phyloP scores from a whole-genome alignment of 1,284 basidiomycete genomes.

The Quambalaria eucalypti region DNA sequence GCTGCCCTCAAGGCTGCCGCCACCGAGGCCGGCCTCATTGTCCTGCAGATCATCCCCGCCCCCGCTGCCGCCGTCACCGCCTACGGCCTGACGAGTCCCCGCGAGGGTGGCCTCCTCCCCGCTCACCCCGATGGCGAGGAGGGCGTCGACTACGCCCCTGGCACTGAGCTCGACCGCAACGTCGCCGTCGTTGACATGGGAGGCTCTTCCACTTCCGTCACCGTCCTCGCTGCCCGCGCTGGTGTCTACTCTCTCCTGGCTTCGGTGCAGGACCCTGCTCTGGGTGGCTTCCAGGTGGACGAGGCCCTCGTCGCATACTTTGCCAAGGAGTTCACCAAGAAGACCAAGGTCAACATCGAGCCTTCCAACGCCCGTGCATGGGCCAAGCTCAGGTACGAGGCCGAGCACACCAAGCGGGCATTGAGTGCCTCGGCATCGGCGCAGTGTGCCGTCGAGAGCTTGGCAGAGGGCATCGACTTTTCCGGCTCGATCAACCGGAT shows the following conservation, averaged over 20 bases:
- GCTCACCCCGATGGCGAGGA: constrained; percentile 42
- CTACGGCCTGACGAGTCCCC: constrained; percentile 49
- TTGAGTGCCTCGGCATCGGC: constrained; percentile 79
- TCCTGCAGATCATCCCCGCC: constrained; percentile 74
- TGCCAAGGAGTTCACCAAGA: constrained; percentile 93
- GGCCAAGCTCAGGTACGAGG: constrained; percentile 81
- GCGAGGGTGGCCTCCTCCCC: constrained; percentile 49
- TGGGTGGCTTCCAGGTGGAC: constrained; percentile 64
- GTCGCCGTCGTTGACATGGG: constrained; percentile 56
- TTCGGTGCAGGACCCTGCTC: constrained; percentile 51
- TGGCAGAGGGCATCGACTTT: constrained; percentile 90
- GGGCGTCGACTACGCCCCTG: constrained; percentile 48
- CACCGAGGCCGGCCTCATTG: constrained; percentile 63
- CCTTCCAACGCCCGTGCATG: constrained; percentile 63
- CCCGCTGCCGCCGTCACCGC: constrained; percentile 62
- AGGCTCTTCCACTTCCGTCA: constrained; percentile 53
- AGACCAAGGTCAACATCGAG: constrained; percentile 69
- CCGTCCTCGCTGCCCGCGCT: constrained; percentile 52
- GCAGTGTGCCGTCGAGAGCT: constrained; percentile 78
- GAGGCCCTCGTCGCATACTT: constrained; percentile 80
- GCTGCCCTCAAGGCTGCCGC: constrained; percentile 66
- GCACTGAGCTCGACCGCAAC: constrained; percentile 53
- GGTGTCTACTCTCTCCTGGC: constrained; percentile 54
- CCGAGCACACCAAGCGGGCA: constrained; percentile 91
- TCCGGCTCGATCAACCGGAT: constrained; percentile 85